phyloP scores from a whole-genome alignment of 257 asterid species.

The Capsicum pubescens region DNA sequence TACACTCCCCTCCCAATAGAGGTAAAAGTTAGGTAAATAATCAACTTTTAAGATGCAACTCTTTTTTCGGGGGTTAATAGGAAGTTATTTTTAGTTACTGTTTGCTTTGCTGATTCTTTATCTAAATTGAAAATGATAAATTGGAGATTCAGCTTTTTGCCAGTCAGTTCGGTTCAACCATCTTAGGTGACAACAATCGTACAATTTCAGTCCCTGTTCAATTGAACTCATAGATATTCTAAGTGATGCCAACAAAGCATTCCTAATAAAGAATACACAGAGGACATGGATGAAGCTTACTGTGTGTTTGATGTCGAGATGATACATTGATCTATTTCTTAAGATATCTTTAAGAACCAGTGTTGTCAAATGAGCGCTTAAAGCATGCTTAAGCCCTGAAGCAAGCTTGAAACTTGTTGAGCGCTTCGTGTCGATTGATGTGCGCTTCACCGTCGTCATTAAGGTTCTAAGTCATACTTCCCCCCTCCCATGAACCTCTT shows the following conservation, averaged over 20 bases:
- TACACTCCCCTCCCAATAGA: neutral
- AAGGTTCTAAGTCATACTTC: no score
- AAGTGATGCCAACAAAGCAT: neutral
- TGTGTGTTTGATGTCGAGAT: neutral
- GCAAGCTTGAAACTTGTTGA: no score
- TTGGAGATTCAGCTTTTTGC: neutral
- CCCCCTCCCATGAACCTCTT: no score
- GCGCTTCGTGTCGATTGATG: no score
- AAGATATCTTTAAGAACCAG: neutral
- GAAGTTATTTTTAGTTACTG: neutral
- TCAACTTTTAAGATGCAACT: neutral
- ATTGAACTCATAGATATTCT: neutral
- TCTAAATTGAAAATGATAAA: neutral
- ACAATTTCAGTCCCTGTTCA: neutral
- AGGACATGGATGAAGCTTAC: neutral
- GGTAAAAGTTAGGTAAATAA: neutral
- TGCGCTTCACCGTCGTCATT: no score
- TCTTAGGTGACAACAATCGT: neutral
- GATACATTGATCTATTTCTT: neutral
- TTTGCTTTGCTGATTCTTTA: neutral
- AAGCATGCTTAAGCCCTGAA: no score
- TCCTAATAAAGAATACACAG: neutral
- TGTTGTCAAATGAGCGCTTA: no score
- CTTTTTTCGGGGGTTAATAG: neutral
- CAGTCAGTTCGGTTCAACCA: neutral